Base-by-base conservation (phyloP, 257 asterid species). In the Prunella vulgaris region DNA sequence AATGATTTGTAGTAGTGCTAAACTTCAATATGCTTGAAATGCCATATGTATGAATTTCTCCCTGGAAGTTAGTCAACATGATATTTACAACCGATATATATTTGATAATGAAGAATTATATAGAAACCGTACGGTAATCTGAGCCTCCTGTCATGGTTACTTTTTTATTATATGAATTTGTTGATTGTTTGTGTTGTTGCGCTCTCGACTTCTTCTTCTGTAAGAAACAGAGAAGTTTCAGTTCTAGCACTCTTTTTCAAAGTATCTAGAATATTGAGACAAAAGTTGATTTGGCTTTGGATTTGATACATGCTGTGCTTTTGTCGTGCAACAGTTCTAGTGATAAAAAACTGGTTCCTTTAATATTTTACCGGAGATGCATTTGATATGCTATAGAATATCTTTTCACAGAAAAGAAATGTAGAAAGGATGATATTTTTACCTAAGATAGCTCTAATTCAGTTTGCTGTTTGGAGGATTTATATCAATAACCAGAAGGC, bases 151-250 rank as follows among this genome's bases (percentile, higher is more conserved):
- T 35, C 66, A 14, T 60, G 66, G 46, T 44, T 56, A 33, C 40
- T 54, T 54, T 68, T 33, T 40, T 48, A 56, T 69, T 42, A 20
- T 15, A 68, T 57, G 38, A 57, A 57, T 68, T 61, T 44, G 24
- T 64, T 40, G 49, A 56, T 52, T 22, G 10, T 42, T 18, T 27
- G n/a, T n/a, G n/a, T n/a, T 51, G 54, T 68, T 54, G 66, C 66
- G 17, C n/a, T 52, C 10, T 13, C 44, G 27, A 1, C 5, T 30
- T 18, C 13, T 48, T 48, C 22, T 48, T 48, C 7, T 15, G 10
- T 48, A 25, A 25, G 28, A 25, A 25, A 25, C 1, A 25, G 1
- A 24, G 4, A 12, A 17, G 52, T 35, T n/a, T n/a, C n/a, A n/a
- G n/a, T n/a, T n/a, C n/a, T n/a, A n/a, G n/a, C n/a, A n/a, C n/a